Percentiles rank a stretch among this genome's conserved stretches.
These are phyloP conservation scores for Tolypocladium nubicola DNA, from an alignment of 2,329 filamentous ascomycete genomes.

Conservation along the genomic window DNA sequence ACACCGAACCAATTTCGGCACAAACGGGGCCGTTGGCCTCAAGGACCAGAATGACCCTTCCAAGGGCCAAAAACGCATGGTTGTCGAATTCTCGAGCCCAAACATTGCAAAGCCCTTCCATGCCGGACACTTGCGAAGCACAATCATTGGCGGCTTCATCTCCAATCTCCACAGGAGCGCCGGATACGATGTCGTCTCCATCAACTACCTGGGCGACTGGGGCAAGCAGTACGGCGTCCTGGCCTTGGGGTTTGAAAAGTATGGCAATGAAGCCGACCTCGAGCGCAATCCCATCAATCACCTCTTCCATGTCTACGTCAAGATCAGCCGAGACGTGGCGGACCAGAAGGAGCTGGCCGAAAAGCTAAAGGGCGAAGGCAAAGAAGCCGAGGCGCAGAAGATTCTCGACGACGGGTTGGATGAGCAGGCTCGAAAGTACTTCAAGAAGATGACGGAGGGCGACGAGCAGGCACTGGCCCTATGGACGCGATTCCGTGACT, in stretches of 20 bases:
- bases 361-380: conserved; percentile 28
- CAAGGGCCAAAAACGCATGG: conserved; percentile 17
- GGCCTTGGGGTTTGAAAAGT: conserved; percentile 54
- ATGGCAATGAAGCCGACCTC: conserved; percentile 54
- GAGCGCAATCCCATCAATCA: conserved; percentile 57
- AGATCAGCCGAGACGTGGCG: conserved; percentile 50
- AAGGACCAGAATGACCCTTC: conserved; percentile 3
- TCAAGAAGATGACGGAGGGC: conserved; percentile 47
- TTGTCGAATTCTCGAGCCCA: conserved; percentile 66
- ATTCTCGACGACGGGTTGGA: conserved; percentile 28
- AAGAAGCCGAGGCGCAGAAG: conserved; percentile 23
- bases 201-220: conserved; percentile 70
- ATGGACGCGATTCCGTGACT: conserved; percentile 43
- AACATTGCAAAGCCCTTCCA: conserved; percentile 68
- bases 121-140: conserved; percentile 57
- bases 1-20: conserved; percentile 2
- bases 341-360: conserved; percentile 51
- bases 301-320: conserved; percentile 57
- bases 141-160: conserved; percentile 59
- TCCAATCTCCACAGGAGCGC: conserved; percentile 53
- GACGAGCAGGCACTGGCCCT: conserved; percentile 41
- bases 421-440: conserved; percentile 42
- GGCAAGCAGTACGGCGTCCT: conserved; percentile 58
- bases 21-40: conserved; percentile 3
- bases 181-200: conserved; percentile 56